Evolutionary conservation across 495 filamentous ascomycete genomes (phyloP).

Genomic region (Acidomyces sp.): DNA sequence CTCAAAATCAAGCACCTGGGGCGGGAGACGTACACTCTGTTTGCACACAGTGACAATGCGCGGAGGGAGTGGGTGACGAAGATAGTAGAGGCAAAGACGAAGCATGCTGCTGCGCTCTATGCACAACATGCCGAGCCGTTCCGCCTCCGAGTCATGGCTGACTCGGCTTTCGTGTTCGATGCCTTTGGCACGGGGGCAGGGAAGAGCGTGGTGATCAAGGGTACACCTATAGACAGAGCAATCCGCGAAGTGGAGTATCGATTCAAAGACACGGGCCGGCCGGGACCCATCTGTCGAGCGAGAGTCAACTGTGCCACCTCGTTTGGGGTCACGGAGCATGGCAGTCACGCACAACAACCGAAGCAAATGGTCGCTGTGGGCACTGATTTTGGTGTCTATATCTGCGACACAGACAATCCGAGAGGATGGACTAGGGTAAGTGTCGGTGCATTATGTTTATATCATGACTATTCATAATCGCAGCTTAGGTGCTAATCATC

Average conservation of each 20-base stretch:
- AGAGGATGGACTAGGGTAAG: slow-evolving; percentile 76
- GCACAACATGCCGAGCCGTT: slow-evolving; percentile 96
- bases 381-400: slow-evolving; percentile 86
- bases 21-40: slow-evolving; percentile 75
- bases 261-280: slow-evolving; percentile 52
- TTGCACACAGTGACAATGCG: slow-evolving; percentile 57
- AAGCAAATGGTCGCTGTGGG: slow-evolving; percentile 88
- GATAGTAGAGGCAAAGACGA: slow-evolving; percentile 87
- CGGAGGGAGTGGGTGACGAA: slow-evolving; percentile 83
- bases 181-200: slow-evolving; percentile 36
- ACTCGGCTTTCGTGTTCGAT: slow-evolving; percentile 79
- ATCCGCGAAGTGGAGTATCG: slow-evolving; percentile 74
- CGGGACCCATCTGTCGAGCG: slow-evolving; percentile 64
- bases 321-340: slow-evolving; percentile 59
- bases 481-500: too few species aligned
- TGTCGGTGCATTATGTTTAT: slow-evolving; percentile 11
- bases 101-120: slow-evolving; percentile 74
- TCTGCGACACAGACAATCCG: slow-evolving; percentile 71
- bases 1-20: slow-evolving; percentile 97
- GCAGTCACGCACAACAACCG: slow-evolving; percentile 78
- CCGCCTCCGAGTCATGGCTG: slow-evolving; percentile 78
- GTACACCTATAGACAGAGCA: slow-evolving; percentile 82
- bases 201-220: slow-evolving; percentile 55
- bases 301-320: slow-evolving; percentile 84
- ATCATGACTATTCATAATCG: background rate